Evolutionary conservation across 2,329 filamentous ascomycete species (phyloP).

Genomic region (Ophiostoma pallidulum): DNA sequence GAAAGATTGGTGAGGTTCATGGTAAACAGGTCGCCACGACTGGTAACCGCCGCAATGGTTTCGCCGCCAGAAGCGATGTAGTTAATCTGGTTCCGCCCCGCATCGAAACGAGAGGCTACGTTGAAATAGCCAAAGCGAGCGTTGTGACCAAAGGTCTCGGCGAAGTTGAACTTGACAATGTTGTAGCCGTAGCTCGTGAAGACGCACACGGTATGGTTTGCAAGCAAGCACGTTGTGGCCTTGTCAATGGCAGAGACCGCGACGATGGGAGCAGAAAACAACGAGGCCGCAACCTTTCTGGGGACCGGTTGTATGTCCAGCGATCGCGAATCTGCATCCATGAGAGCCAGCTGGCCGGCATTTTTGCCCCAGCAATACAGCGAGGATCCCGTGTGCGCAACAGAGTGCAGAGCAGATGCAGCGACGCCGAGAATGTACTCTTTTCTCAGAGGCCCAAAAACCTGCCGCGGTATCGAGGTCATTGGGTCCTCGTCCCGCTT

Average conservation of each 20-base stretch:
- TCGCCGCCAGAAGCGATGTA: conserved; percentile 79
- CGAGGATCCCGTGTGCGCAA: conserved; percentile 70
- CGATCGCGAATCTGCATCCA: conserved; percentile 90
- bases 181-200: conserved; percentile 95
- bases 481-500: conserved; percentile 75
- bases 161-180: conserved; percentile 71
- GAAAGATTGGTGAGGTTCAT: conserved; percentile 62
- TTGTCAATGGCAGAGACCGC: conserved; percentile 83
- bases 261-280: conserved; percentile 63
- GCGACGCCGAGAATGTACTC: conserved; percentile 74
- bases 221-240: conserved; percentile 76
- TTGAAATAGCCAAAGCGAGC: conserved; percentile 54
- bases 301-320: conserved; percentile 75
- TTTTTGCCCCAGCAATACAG: conserved; percentile 95
- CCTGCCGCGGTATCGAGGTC: conserved; percentile 71
- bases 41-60: conserved; percentile 81
- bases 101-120: conserved; percentile 55
- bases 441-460: conserved; percentile 85
- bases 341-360: conserved; percentile 82
- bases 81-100: conserved; percentile 53
- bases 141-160: conserved; percentile 55
- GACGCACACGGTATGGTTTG: conserved; percentile 82
- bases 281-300: conserved; percentile 76
- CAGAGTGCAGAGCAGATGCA: conserved; percentile 84
- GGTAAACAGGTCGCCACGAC: conserved; percentile 78